Base-by-base conservation (phyloP, 768 basidiomycete genomes). In the Suillus bovinus region DNA sequence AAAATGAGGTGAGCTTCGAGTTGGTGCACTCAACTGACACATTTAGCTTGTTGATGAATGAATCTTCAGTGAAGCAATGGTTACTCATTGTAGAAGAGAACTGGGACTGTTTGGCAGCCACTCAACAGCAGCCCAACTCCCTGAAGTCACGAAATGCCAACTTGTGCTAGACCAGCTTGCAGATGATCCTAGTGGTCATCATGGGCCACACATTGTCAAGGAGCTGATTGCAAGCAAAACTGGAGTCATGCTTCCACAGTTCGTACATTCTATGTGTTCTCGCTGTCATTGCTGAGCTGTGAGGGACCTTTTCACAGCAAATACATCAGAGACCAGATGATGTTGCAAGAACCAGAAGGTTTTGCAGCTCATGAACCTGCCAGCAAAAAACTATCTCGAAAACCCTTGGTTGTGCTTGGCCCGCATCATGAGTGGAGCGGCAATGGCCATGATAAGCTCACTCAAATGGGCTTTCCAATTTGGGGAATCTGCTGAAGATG, bases 361-460 rank as follows among this genome's bases (percentile, higher is more conserved):
- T 76, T 76, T 65, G 53, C 16, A 7, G 16, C 10, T 3, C 63
- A 67, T 16, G 71, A 75, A 53, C 76, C 74, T 1, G 63, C 62
- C 8, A 62, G 68, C 11, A 77, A 74, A 47, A 74, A 72, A 38
- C 63, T 77, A 7, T 58, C 65, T 27, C 54, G 67, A 8, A 29
- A 11, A 29, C 49, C 36, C 16, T 56, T 72, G 11, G 62, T 62
- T 11, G 33, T 62, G 1, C 56, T 76, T 44, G 76, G 77, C 4
- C 65, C 67, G 1, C 59, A 77, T 61, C 68, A 75, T 50, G 68
- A 72, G 34, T 78, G 77, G 75, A 68, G 66, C 53, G 73, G 65
- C 9, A 71, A 77, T 69, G 77, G 77, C 1, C 75, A 78, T 61
- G 73, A 77, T 61, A 78, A 78, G 60, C 67, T 78, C 3, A 50